Evolutionary conservation across 108 stramenopile genomes (phyloP), one percentile per base, ranked within the genome.

Genomic region (Cyclotella choctawhatcheeana): DNA sequence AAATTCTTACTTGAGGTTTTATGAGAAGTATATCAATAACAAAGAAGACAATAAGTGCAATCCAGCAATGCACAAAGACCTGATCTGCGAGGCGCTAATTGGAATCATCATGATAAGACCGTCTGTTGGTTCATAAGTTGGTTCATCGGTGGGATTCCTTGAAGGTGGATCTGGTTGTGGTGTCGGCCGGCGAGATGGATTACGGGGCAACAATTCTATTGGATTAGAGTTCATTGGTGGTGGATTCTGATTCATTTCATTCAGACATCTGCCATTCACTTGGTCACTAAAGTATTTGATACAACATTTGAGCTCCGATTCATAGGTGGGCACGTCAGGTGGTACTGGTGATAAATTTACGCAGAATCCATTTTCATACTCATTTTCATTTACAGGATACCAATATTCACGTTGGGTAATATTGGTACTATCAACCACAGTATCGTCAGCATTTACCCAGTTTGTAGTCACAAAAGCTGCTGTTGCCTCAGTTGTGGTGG

Each of bases 401-500:
- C 55, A 56, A 27, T 31, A 56, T 31, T 52, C 51, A 22, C 21
- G n/a, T n/a, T n/a, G n/a, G n/a, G n/a, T n/a, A n/a, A n/a, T n/a
- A n/a, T 52, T 52, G 37, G 37, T 40, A 8, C 37, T 40, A 6
- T 8, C 12, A 40, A 10, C 22, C 47, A 48, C 17, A 4, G 8
- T 17, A 48, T 48, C n/a, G n/a, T n/a, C 47, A 48, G 17, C 47
- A 48, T 10, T 48, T 48, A n/a, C 37, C 6, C 37, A n/a, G 17
- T n/a, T 48, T 12, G 37, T 8, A 40, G 37, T 12, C 6, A 24
- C 51, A 56, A 14, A 31, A 30, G 29, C 29, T 30, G 29, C 31
- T 5, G 53, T 29, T 56, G 55, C 55, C 12, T 31, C 55, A n/a
- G 55, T 56, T 56, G 55, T 56, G 14, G 27, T 4, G 29, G 55